Conservation (phyloP, 768 basidiomycete species). For the Asterophora parasitica region DNA sequence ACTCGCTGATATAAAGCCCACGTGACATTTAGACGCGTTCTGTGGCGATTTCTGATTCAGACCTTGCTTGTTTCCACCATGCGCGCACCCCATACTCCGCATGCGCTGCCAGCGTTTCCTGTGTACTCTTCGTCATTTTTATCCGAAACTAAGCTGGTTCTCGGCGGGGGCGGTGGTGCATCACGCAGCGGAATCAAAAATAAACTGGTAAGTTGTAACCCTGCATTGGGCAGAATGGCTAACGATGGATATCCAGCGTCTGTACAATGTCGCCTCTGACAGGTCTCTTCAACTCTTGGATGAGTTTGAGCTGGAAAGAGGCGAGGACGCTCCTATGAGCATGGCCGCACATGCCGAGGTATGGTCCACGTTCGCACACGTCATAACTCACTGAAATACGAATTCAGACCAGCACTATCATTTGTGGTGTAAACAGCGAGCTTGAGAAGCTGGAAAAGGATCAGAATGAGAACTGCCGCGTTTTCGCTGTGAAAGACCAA, state of each 20-base stretch:
- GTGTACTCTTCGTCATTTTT: slow-evolving; percentile 85
- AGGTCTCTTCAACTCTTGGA: slow-evolving; percentile 50
- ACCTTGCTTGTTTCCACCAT: slow-evolving; percentile 34
- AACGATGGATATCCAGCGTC: slow-evolving; percentile 42
- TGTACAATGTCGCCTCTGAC: slow-evolving; percentile 57
- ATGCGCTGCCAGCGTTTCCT: slow-evolving; percentile 79
- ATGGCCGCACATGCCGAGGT: slow-evolving; percentile 69
- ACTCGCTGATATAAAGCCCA: no score
- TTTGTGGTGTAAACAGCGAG: slow-evolving; percentile 87
- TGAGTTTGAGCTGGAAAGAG: slow-evolving; percentile 72
- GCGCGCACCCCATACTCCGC: slow-evolving; percentile 75
- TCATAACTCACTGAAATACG: slow-evolving; percentile 2
- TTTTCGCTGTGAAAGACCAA: slow-evolving; percentile 53
- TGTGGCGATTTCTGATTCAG: background rate
- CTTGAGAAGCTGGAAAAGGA: slow-evolving; percentile 55
- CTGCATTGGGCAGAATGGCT: background rate
- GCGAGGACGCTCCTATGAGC: slow-evolving; percentile 97
- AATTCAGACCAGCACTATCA: slow-evolving; percentile 45
- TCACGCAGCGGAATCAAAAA: slow-evolving; percentile 90
- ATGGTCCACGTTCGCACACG: slow-evolving; percentile 14
- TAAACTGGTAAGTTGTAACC: slow-evolving; percentile 62
- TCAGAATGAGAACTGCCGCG: slow-evolving; percentile 82
- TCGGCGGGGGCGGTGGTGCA: slow-evolving; percentile 90
- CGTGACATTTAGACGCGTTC: slow-evolving; percentile 14
- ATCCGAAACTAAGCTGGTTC: slow-evolving; percentile 61